Percentiles rank a stretch among this genome's conserved stretches.
phyloP scores from a whole-genome alignment of 345 rosid genomes.

The Arabidopsis suecica region DNA sequence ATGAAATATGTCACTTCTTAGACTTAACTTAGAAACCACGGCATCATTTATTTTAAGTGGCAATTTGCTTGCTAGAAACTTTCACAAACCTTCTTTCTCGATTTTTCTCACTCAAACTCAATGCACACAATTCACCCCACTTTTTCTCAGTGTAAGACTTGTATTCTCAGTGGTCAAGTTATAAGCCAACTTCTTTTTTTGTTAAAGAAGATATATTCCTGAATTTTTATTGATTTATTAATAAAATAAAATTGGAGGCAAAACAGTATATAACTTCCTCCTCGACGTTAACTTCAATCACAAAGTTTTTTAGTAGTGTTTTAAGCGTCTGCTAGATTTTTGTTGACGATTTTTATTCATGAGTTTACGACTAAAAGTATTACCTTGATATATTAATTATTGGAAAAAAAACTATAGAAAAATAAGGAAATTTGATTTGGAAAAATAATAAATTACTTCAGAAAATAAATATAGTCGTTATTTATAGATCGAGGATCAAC shows the following conservation, averaged over 20 bases:
- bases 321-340: constrained; percentile 3
- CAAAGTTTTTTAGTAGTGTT: too few species aligned
- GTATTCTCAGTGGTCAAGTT: background rate
- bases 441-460: background rate
- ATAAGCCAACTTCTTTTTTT: background rate
- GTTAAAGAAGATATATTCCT: background rate
- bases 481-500: background rate
- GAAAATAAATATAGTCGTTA: background rate
- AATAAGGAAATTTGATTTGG: background rate
- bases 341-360: background rate
- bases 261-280: background rate
- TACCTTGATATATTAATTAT: background rate
- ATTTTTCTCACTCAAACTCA: too few species aligned
- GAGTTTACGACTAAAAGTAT: background rate
- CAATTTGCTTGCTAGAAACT: too few species aligned
- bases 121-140: background rate
- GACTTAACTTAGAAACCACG: too few species aligned
- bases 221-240: constrained; percentile 4
- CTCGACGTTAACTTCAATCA: background rate
- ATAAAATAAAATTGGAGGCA: background rate
- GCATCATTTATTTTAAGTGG: too few species aligned
- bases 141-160: background rate
- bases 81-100: too few species aligned
- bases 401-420: background rate
- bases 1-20: background rate